Evolutionary conservation across 352 stramenopile species (phyloP), one percentile per base, ranked within the genome.

Genomic region (Phytophthora pinifolia): DNA sequence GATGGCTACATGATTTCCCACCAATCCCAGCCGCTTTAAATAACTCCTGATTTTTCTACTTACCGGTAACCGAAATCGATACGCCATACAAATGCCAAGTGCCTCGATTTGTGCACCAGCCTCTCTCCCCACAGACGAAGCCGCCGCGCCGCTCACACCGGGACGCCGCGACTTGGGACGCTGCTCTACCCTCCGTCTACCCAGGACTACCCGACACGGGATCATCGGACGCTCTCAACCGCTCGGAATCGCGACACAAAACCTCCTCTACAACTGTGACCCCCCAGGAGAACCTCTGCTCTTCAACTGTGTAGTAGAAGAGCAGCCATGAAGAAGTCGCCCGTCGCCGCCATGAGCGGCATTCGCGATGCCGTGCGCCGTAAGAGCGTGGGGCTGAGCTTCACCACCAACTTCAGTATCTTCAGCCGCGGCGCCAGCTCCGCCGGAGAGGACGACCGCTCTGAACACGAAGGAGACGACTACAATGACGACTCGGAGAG

Each of bases 381-480:
- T 38, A 88, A 86, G 55, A 86, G 74, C 62, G 74, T 86, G 38
- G 71, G 68, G 10, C 60, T 88, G 58, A 86, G 65, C 56, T 82
- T 86, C 62, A 86, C 72, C 10, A 78, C 62, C 17, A 83, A 78
- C 55, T 75, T 86, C 29, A 79, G 73, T 41, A 72, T 83, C 51
- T 83, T 83, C 44, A 72, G 67, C 46, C 70, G 73, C 42, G 45
- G 59, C 51, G 35, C 65, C 27, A 73, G 65, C 38, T 72, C 66
- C 49, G 56, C 50, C 13, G 70, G 70, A 48, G 67, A 72, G 29
- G 74, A 79, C 34, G 73, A 83, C 27, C 63, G 64, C 46, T 73
- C 59, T 20, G 65, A 67, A 46, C 59, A 65, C 31, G 73, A 63
- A n/a, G 62, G 70, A 25, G 70, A 74, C 10, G 59, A 73, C 41